Evolutionary conservation across 1,284 basidiomycete genomes (phyloP), one percentile per base, ranked within the genome.

Genomic region (Ganoderma resinaceum): DNA sequence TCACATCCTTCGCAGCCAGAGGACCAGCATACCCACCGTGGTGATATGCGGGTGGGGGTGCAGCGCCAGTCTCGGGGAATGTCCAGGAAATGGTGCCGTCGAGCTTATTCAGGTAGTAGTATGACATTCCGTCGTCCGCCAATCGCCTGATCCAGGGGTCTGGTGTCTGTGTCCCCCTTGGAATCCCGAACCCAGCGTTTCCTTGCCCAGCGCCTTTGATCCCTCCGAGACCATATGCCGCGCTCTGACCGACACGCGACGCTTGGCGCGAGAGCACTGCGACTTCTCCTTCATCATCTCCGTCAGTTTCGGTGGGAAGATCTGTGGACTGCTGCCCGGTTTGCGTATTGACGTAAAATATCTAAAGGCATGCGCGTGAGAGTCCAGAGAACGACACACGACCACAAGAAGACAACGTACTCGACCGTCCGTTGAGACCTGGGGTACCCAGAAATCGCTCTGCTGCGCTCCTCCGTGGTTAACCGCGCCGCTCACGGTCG

Each of bases 291-390:
- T 91, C 89, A 2, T 87, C 85, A 42, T 82, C 80, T 26, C 89
- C 87, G 63, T 91, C 90, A 29, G 85, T 82, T 75, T 92, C 89
- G 57, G 83, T 82, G n/a, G 97, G 97, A 49, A 98, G 82, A 75
- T 98, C 95, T 75, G 90, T 89, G 16, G 95, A 90, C 49, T 89
- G 91, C 77, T 96, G 91, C 43, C 95, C 95, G 2, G 96, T 98
- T 73, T 93, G 87, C 0, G 93, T 94, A 77, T 99, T 99, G 74
- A 95, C 88, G 81, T 98, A 99, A 84, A 92, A 96, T 78, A 98
- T 94, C 93, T 98, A 14, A 14, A 38, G 3, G 37, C 26, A 40
- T 9, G 14, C 23, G 23, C 18, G 70, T 29, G 70, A 63, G 67
- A 16, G 29, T 31, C 3, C 5, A 37, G 9, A 33, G 46, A 33